A percentile compares a stretch with the other conserved stretches of the same genome.
Evolutionary conservation across 2,329 filamentous ascomycete species (phyloP).

Genomic region (Aspergillus eucalypticola): DNA sequence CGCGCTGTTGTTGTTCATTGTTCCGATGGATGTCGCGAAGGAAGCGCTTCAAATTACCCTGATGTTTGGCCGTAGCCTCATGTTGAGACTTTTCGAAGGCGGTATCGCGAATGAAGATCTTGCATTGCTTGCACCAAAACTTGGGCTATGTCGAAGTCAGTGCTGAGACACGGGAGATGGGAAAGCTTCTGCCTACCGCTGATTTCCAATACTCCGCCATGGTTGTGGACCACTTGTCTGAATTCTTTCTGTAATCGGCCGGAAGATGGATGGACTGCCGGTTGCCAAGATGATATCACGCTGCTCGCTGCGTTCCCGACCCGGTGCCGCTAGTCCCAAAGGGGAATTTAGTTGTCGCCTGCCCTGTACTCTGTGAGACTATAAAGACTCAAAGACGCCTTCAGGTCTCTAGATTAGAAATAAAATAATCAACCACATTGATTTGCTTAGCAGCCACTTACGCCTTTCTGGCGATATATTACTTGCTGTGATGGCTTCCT

Average conservation of each 20-base stretch:
- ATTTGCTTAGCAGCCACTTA: not conserved
- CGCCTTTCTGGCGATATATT: not conserved
- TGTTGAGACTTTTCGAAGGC: constrained; percentile 86
- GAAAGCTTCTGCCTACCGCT: not conserved
- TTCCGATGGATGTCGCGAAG: constrained; percentile 83
- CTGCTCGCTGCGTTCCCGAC: not conserved
- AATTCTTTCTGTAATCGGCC: not conserved
- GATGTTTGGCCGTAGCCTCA: constrained; percentile 81
- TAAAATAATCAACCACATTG: not conserved
- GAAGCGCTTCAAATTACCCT: constrained; percentile 82
- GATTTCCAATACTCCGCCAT: constrained; percentile 3
- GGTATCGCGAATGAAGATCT: constrained; percentile 85
- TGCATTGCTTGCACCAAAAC: constrained; percentile 99
- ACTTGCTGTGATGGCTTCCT: not conserved
- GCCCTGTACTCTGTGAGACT: too few species aligned
- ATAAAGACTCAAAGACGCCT: not conserved
- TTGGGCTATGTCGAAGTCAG: constrained; percentile 60
- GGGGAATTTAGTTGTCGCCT: not conserved
- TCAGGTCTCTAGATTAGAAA: not conserved
- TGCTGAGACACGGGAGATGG: not conserved
- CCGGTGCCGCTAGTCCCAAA: not conserved
- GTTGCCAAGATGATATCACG: not conserved
- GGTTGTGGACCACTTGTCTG: not conserved
- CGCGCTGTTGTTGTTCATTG: constrained; percentile 76
- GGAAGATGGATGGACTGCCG: not conserved